Evolutionary conservation across 139 green algal genomes (phyloP).

Genomic region (Haematococcus lacustris): DNA sequence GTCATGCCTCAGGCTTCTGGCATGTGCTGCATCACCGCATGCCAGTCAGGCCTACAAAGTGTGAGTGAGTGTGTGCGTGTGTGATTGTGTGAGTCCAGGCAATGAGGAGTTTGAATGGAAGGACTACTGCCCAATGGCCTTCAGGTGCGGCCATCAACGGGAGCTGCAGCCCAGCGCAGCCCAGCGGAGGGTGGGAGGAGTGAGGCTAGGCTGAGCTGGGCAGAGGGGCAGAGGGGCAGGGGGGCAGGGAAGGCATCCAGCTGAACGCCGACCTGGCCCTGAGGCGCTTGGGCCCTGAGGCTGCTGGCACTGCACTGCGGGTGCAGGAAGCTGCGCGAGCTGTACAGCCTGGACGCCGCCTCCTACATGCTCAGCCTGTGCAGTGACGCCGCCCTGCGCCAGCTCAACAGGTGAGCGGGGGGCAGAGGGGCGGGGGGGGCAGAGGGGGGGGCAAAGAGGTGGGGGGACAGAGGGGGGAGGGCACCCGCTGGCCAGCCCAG

Average conservation of each 20-base stretch:
- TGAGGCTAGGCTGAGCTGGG: no score
- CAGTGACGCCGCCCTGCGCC: constrained; percentile 67
- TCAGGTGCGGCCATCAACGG: constrained; percentile 31
- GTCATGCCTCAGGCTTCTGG: no score
- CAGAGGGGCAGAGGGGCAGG: no score
- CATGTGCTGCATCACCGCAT: no score
- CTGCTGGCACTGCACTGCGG: not conserved
- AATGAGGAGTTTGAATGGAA: constrained; percentile 87
- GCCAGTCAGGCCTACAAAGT: no score
- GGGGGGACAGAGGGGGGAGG: not conserved
- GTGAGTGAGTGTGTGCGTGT: no score
- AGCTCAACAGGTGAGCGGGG: constrained; percentile 44
- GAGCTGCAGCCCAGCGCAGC: not conserved
- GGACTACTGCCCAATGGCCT: constrained; percentile 83
- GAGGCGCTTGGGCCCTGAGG: no score
- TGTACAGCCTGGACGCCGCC: constrained; percentile 61
- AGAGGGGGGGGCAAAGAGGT: not conserved
- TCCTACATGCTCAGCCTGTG: constrained; percentile 80
- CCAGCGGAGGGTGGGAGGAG: no score
- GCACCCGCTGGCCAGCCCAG: not conserved
- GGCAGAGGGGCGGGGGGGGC: constrained; percentile 5
- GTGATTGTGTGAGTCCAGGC: no score
- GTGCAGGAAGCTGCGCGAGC: constrained; percentile 56
- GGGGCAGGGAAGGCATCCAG: no score
- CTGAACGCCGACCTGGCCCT: no score